Evolutionary conservation across 768 basidiomycete species (phyloP).

Genomic region (Termitomyces sp.): DNA sequence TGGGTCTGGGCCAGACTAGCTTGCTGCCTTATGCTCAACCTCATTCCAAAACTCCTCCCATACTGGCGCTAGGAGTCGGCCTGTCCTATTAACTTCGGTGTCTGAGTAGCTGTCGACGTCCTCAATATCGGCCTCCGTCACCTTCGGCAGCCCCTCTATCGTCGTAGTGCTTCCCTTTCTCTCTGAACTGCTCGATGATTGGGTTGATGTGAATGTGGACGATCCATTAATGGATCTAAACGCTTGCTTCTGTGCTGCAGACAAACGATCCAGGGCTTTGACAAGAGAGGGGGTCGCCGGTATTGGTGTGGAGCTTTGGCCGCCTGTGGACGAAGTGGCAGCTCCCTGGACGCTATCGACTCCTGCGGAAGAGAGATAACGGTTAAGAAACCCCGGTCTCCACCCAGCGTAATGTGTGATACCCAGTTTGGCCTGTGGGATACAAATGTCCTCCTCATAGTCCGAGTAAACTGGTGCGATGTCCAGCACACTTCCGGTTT

Average conservation of each 20-base stretch:
- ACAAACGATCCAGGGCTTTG: constrained; percentile 57
- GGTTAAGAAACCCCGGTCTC: constrained; percentile 49
- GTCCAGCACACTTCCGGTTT: constrained; percentile 9
- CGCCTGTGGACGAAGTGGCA: constrained; percentile 6
- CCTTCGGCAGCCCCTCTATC: constrained; percentile 12
- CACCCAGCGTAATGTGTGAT: constrained; percentile 27
- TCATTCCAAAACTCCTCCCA: constrained; percentile 48
- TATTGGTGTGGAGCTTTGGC: constrained; percentile 2
- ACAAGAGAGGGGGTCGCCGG: constrained; percentile 66
- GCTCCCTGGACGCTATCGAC: not conserved
- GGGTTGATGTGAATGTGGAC: not conserved
- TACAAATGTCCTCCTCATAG: constrained; percentile 42
- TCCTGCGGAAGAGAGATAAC: constrained; percentile 25
- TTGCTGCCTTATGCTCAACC: constrained; percentile 31
- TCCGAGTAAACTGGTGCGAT: constrained; percentile 41
- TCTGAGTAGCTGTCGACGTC: constrained; percentile 7
- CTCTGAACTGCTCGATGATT: not conserved
- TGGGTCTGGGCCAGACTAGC: not conserved
- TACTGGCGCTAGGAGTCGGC: constrained; percentile 16
- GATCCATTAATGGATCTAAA: constrained; percentile 22
- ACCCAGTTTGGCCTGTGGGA: constrained; percentile 11
- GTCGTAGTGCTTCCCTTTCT: not conserved
- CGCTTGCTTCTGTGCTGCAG: constrained; percentile 52
- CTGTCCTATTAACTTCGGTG: not conserved
- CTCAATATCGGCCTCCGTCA: constrained; percentile 12